Base-by-base conservation (phyloP, 805 yeast species). In the Metschnikowia henanensis region DNA sequence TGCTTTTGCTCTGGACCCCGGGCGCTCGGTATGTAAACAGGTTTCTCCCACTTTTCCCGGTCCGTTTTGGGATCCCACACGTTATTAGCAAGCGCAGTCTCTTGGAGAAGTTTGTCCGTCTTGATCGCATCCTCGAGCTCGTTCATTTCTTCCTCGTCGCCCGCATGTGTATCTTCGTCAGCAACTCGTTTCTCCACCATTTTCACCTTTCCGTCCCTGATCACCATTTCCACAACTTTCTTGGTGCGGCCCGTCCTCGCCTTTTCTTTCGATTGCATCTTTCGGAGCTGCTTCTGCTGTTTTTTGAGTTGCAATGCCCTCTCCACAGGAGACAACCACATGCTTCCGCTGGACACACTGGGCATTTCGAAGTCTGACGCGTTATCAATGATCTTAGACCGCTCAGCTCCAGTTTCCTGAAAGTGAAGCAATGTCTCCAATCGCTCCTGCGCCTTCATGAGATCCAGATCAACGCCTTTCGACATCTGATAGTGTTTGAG, bases 331-430 rank as follows among this genome's bases (percentile, higher is more conserved):
- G 96, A 83, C 0, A 95, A 82, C 98, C 99, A 94, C 49, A 84
- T 68, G 52, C 79, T 84, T 2, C 66, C 66, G 30, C 75, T 57
- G 0, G 76, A 65, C 2, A 59, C 46, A 2, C 70, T 68, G 0
- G 88, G 79, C 43, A 83, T 64, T 38, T 87, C 95, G 60, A 79
- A 88, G 60, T 94, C 99, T 5, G 95, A 80, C 0, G 95, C 97
- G 59, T 88, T 84, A 60, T 94, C 99, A 30, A 95, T 91, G 50
- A 94, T 89, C 53, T 80, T 81, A 0, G 99, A 94, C 60, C 99
- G 75, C 61, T 89, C 95, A 1, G 91, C 87, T 6, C 95, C 87
- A 15, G 91, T 81, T 2, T 79, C 87, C 61, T 94, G 99, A 62
- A 83, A 94, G 49, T 81, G 77, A 34, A 94, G 68, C 37, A 94